phyloP scores from a whole-genome alignment of 768 basidiomycete species.

The Tricholoma bakamatsutake region DNA sequence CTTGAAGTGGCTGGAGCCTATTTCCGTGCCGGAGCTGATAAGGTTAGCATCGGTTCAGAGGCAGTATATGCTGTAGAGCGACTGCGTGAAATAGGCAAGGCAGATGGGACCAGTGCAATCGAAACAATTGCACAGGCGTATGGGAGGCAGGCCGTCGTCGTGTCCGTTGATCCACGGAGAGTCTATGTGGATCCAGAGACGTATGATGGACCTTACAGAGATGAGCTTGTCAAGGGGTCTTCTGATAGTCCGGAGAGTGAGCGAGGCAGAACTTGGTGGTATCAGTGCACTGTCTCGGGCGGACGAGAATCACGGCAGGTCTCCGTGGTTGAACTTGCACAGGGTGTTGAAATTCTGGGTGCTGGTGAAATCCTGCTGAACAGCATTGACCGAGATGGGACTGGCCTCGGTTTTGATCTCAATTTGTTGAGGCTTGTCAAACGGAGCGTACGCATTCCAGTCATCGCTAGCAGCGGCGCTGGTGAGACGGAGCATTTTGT shows the following conservation, averaged over 20 bases:
- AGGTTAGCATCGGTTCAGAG: conserved; percentile 96
- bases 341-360: conserved; percentile 85
- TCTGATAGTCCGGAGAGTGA: conserved; percentile 46
- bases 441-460: conserved; percentile 75
- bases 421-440: conserved; percentile 77
- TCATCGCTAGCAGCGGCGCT: conserved; percentile 93
- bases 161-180: conserved; percentile 90
- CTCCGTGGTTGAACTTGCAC: conserved; percentile 87
- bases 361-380: conserved; percentile 95
- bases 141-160: conserved; percentile 95
- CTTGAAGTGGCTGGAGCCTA: conserved; percentile 94
- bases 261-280: conserved; percentile 89
- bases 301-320: conserved; percentile 80
- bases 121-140: conserved; percentile 88
- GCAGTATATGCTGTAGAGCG: conserved; percentile 93
- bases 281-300: conserved; percentile 95
- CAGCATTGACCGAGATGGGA: conserved; percentile 94
- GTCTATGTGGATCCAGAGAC: conserved; percentile 65
- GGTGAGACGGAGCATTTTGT: conserved; percentile 79
- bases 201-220: conserved; percentile 65
- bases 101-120: conserved; percentile 79
- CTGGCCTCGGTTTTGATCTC: conserved; percentile 86
- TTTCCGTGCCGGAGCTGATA: conserved; percentile 97
- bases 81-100: conserved; percentile 46
- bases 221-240: conserved; percentile 52